phyloP scores from a whole-genome alignment of 805 yeast genomes.

The Komagataella phaffii region DNA sequence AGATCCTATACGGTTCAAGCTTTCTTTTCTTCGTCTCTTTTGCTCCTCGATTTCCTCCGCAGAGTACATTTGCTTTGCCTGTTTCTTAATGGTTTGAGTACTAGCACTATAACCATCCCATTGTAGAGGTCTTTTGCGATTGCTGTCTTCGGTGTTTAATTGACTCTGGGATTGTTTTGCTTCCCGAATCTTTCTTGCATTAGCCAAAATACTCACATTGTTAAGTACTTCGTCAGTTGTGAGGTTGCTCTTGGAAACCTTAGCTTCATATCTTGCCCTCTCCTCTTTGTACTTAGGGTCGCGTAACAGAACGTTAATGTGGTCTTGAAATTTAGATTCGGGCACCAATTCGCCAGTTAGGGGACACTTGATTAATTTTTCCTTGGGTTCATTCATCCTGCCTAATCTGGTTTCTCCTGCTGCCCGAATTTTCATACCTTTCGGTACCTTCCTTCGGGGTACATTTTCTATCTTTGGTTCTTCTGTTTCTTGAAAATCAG shows the following conservation, averaged over 20 bases:
- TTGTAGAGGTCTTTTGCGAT: conserved; percentile 12
- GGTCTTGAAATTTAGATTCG: conserved; percentile 57
- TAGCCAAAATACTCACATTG: conserved; percentile 34
- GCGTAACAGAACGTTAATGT: conserved; percentile 51
- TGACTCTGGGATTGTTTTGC: conserved; percentile 1
- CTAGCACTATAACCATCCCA: conserved; percentile 22
- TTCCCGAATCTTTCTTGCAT: conserved; percentile 5
- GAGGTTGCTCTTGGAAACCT: conserved; percentile 27
- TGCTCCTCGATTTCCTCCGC: conserved; percentile 12
- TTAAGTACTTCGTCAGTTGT: conserved; percentile 46
- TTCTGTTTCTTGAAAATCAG: conserved; percentile 16
- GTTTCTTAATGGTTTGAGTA: conserved; percentile 9
- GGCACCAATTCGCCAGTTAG: conserved; percentile 59
- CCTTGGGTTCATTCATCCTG: conserved; percentile 11
- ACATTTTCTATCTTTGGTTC: conserved; percentile 1
- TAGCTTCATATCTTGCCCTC: conserved; percentile 43
- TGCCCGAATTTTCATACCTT: conserved; percentile 51
- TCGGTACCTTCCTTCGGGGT: conserved; percentile 10
- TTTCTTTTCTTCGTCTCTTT: conserved; percentile 8
- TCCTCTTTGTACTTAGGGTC: conserved; percentile 73
- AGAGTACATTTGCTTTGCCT: conserved; percentile 8
- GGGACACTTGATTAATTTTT: conserved; percentile 54
- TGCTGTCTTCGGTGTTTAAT: conserved; percentile 1
- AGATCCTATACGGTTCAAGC: conserved; percentile 10
- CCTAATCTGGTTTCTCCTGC: conserved; percentile 58